Conservation (phyloP, 1,284 basidiomycete genomes). For the Austropuccinia psidii region DNA sequence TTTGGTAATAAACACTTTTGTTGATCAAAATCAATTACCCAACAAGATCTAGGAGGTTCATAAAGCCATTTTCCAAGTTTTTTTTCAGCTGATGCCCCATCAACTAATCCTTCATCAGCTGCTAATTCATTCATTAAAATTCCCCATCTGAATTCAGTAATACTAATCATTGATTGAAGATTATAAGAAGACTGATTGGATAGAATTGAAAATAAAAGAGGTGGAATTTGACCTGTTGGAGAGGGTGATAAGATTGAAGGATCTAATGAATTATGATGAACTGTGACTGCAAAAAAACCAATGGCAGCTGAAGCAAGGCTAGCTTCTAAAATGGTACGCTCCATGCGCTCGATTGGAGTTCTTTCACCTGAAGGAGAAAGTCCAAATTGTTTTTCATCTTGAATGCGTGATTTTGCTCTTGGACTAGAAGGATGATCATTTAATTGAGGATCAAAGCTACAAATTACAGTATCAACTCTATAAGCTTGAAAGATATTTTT, state of each 20-base stretch:
- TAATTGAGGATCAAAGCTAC: conserved; percentile 12
- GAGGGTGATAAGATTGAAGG: not conserved
- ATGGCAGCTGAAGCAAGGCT: not conserved
- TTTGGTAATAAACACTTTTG: not conserved
- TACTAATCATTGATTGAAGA: not conserved
- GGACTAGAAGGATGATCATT: not conserved
- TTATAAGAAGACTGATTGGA: not conserved
- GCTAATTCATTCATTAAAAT: conserved; percentile 31
- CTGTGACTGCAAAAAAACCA: not conserved
- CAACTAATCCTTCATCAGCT: not conserved
- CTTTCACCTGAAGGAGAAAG: conserved; percentile 12
- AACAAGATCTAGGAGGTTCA: conserved; percentile 4
- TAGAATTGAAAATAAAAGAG: not conserved
- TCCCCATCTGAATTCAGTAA: conserved; percentile 30
- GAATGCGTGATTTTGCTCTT: not conserved
- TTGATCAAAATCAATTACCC: not conserved
- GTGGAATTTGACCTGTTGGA: not conserved
- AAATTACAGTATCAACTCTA: conserved; percentile 26
- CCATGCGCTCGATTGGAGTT: conserved; percentile 21
- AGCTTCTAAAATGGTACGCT: conserved; percentile 1
- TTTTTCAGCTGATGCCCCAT: conserved; percentile 3
- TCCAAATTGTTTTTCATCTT: conserved; percentile 9
- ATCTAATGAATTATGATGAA: not conserved
- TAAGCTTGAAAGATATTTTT: conserved; percentile 32
- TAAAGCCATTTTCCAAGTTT: conserved; percentile 21